These are phyloP conservation scores for Aspergillus sparsus DNA, from an alignment of 495 filamentous ascomycete species.

Conservation along the genomic window DNA sequence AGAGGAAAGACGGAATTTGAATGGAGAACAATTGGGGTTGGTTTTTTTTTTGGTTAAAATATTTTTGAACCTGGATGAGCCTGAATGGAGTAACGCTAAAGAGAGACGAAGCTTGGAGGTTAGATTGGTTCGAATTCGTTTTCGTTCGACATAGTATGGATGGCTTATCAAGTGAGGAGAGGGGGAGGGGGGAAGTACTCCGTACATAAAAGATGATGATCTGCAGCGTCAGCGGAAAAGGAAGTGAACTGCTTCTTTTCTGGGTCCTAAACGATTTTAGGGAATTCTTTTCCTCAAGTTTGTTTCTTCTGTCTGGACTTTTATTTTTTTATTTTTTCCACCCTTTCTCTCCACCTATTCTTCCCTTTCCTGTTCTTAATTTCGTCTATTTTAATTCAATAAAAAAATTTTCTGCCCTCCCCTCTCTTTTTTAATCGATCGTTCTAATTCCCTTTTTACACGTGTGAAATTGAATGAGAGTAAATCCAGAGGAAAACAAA, in stretches of 20 bases:
- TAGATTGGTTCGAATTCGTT: neutral
- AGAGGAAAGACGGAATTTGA: conserved; percentile 7
- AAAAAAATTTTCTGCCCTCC: no score
- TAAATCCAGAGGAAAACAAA: neutral
- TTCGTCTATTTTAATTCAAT: neutral
- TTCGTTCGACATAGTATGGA: neutral
- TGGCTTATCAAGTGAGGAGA: conserved; percentile 4
- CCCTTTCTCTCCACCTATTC: neutral
- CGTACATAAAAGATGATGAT: conserved; percentile 18
- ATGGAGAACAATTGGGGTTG: conserved; percentile 11
- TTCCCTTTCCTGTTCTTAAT: conserved; percentile 3
- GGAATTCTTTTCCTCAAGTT: conserved; percentile 5
- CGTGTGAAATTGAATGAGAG: neutral
- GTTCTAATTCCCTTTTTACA: neutral
- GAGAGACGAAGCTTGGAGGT: conserved; percentile 9
- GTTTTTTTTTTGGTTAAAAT: neutral
- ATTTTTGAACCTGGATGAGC: neutral
- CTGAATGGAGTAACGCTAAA: conserved; percentile 1
- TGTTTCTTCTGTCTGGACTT: neutral
- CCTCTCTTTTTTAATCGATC: neutral
- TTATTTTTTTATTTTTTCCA: conserved; percentile 3
- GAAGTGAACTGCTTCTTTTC: neutral
- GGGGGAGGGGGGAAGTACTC: conserved; percentile 9
- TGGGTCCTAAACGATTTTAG: conserved; percentile 7
- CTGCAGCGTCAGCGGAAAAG: conserved; percentile 11